Evolutionary conservation across 768 basidiomycete species (phyloP).

Genomic region (Kockovaella imperatae): DNA sequence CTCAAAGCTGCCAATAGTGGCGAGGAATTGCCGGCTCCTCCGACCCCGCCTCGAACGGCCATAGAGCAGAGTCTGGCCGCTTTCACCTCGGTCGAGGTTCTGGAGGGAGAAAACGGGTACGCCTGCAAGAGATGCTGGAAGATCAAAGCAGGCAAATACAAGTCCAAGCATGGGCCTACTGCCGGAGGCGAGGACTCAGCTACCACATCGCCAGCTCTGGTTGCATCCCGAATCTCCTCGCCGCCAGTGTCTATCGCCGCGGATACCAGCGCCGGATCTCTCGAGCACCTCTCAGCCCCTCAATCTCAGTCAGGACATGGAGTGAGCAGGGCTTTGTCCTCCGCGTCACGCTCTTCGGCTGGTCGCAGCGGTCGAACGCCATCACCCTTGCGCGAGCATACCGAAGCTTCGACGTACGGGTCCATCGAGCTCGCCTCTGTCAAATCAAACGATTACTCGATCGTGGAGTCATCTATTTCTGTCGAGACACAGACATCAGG

Average conservation of each 20-base stretch:
- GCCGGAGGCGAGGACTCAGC: conserved; percentile 36
- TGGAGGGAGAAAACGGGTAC: conserved; percentile 91
- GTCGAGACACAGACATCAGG: conserved; percentile 14
- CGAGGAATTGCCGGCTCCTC: conserved; percentile 3
- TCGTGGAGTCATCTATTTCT: not conserved
- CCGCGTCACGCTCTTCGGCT: conserved; percentile 4
- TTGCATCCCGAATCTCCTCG: conserved; percentile 15
- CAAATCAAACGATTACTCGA: not conserved
- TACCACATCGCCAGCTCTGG: conserved; percentile 19
- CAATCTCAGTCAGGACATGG: not conserved
- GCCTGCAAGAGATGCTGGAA: conserved; percentile 94
- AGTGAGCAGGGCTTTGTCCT: not conserved
- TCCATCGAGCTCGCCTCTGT: conserved; percentile 1
- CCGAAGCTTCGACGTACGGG: conserved; percentile 6
- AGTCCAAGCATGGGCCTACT: conserved; percentile 20
- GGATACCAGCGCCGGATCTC: not conserved
- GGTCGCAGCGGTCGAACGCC: conserved; percentile 12
- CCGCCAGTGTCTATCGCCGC: not conserved
- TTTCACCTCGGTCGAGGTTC: conserved; percentile 87
- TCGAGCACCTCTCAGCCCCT: conserved; percentile 2
- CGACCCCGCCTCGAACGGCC: conserved; percentile 31
- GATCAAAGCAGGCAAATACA: conserved; percentile 55
- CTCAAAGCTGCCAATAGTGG: conserved; percentile 26
- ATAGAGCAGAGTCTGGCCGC: conserved; percentile 63
- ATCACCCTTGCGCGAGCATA: conserved; percentile 24